Base-by-base conservation (phyloP, 257 asterid genomes). In the Penstemon barbatus region DNA sequence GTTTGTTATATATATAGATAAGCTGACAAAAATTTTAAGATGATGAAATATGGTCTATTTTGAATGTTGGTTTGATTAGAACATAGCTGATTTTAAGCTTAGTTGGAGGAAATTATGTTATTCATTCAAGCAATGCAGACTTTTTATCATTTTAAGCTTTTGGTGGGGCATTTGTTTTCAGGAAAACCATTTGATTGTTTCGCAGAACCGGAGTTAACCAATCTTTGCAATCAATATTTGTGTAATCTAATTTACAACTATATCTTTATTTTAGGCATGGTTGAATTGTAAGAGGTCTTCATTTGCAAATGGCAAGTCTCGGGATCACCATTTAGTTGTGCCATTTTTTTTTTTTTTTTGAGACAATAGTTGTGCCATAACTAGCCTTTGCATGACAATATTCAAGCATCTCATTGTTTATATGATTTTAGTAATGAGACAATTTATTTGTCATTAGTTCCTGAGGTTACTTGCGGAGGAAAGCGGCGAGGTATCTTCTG, bases 401-500 rank as follows among this genome's bases (percentile, higher is more conserved):
- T 64, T 41, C 54, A 43, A 43, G 58, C 50, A 46, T 69, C 66
- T 49, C 4, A n/a, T 18, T 50, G 54, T 53, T 59, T 7, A 37
- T 71, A 58, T 57, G 75, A 51, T 75, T 62, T 74, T 65, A 61
- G 70, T 66, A 40, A 71, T 57, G 52, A 59, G 44, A 49, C 69
- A 49, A 3, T 69, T 69, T 41, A 15, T 44, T 51, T 76, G 51
- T 51, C 10, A 58, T 71, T 86, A 91, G 98, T 86, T 85, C 76
- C 49, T 91, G 74, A 86, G 92, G 85, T 74, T 89, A 67, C 95
- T 91, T n/a, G 74, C 88, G 3, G 92, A 84, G 79, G 96, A 86
- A 75, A 79, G 76, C 45, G 82, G 66, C 65, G 83, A 73, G 25
- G 43, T 63, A 59, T 80, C 92, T 45, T 60, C 84, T 36, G 95